phyloP scores from a whole-genome alignment of 352 stramenopile genomes.

The Globisporangium cederbergense region DNA sequence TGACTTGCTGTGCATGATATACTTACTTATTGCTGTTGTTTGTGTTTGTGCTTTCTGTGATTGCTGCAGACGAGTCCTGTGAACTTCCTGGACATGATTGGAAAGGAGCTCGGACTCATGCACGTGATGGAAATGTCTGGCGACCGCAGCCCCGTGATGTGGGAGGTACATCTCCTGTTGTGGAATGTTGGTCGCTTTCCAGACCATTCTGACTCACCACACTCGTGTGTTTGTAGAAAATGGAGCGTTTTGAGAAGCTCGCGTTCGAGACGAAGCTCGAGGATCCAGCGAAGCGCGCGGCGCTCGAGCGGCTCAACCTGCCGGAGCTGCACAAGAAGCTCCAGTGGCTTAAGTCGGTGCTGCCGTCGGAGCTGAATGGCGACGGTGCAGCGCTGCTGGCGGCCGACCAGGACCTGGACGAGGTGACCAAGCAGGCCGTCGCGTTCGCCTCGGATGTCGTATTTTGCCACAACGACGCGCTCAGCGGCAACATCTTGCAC shows the following conservation, averaged over 20 bases:
- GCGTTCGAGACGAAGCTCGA: slow-evolving; percentile 57
- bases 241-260: slow-evolving; percentile 79
- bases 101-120: slow-evolving; percentile 84
- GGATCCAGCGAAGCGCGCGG: slow-evolving; percentile 53
- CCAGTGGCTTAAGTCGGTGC: slow-evolving; percentile 77
- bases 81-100: slow-evolving; percentile 86
- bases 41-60: neutral
- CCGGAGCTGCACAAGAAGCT: slow-evolving; percentile 57
- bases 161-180: slow-evolving; percentile 25
- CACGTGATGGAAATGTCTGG: slow-evolving; percentile 83
- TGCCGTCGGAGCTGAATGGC: slow-evolving; percentile 70
- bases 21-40: neutral
- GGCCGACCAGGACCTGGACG: slow-evolving; percentile 41
- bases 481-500: slow-evolving; percentile 87
- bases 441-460: slow-evolving; percentile 79
- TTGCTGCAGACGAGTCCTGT: slow-evolving; percentile 42
- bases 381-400: slow-evolving; percentile 57
- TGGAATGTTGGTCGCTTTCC: neutral
- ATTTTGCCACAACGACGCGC: slow-evolving; percentile 93
- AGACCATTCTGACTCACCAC: neutral
- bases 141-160: slow-evolving; percentile 59
- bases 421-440: slow-evolving; percentile 74
- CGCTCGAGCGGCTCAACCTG: slow-evolving; percentile 64
- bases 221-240: slow-evolving; percentile 29
- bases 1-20: neutral